Base-by-base conservation (phyloP, 2,329 filamentous ascomycete genomes). In the Alternaria ethzedia region DNA sequence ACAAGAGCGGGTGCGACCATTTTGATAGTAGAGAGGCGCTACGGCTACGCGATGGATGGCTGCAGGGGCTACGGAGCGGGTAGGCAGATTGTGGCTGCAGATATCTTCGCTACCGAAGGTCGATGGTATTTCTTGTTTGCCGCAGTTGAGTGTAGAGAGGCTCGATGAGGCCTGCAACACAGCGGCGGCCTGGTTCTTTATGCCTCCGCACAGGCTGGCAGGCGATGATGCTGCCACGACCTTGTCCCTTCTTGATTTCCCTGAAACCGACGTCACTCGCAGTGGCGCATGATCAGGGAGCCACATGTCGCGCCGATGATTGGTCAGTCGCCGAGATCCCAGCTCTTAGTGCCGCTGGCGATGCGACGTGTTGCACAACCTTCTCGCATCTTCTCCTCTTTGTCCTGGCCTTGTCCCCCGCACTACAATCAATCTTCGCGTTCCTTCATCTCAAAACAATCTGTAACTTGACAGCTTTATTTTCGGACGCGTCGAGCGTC, bases 1-100 rank as follows among this genome's bases (percentile, higher is more conserved):
- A 88, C 83, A 70, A 89, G 62, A 30, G 68, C 69, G 23, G 71
- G 70, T 64, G 70, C 64, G 25, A 73, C 66, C 71, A 74, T 74
- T 28, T 66, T 70, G 52, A 21, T 52, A n/a, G 15, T 4, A 28
- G 25, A 36, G 13, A 36, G 49, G 49, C 49, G 49, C 49, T 52
- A 52, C 49, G 30, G 49, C 21, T 57, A 54, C 30, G 52, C 43
- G 17, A 54, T 49, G n/a, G 51, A 51, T 32, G 51, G 56, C 25
- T 17, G 57, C 23, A 57, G 49, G 28, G 50, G 30, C 56, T 51
- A 36, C 28, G 49, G 28, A 4, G 45, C 25, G 51, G 59, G 54
- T 63, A 55, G 59, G 20, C 49, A 36, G 36, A 36, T 49, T 51
- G 56, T 58, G 36, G 59, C 30, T 54, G 59, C 54, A 45, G 44